Conservation (phyloP, 192 early-diverging fungal species). For the Allomyces javanicus region DNA sequence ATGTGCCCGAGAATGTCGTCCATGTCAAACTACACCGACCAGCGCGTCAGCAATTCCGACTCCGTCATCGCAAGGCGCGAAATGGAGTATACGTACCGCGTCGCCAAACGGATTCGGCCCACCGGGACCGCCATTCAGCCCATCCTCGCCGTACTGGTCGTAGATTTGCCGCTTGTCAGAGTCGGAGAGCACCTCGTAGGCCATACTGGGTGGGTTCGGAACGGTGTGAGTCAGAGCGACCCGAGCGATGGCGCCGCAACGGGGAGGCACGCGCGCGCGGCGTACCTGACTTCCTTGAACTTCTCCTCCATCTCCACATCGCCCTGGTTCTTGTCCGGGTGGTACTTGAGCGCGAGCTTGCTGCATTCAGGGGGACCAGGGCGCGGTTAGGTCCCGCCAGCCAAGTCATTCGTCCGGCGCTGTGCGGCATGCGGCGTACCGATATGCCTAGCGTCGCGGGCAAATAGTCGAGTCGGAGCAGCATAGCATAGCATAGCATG, state of each 20-base stretch:
- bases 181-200: slow-evolving; percentile 72
- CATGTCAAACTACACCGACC: not conserved
- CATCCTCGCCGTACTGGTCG: slow-evolving; percentile 81
- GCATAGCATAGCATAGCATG: slow-evolving; percentile 1
- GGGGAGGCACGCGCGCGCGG: not conserved
- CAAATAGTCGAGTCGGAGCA: not conserved
- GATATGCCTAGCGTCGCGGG: not conserved
- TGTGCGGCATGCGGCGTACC: not conserved
- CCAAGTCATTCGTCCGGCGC: too few species aligned
- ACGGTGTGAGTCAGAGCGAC: too few species aligned
- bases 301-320: slow-evolving; percentile 36
- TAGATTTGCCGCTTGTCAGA: slow-evolving; percentile 63
- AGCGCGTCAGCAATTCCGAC: too few species aligned
- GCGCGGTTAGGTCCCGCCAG: too few species aligned
- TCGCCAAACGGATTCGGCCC: slow-evolving; percentile 60
- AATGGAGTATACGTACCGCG: slow-evolving; percentile 4
- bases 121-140: slow-evolving; percentile 41
- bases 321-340: slow-evolving; percentile 60
- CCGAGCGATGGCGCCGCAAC: too few species aligned
- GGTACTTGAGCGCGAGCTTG: slow-evolving; percentile 36
- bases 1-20: not conserved
- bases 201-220: slow-evolving; percentile 7
- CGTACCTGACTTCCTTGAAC: slow-evolving; percentile 68
- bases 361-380: not conserved
- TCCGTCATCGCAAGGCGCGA: not conserved